These are phyloP conservation scores for Cercospora sojina DNA, from an alignment of 2,329 filamentous ascomycete species.

Conservation along the genomic window DNA sequence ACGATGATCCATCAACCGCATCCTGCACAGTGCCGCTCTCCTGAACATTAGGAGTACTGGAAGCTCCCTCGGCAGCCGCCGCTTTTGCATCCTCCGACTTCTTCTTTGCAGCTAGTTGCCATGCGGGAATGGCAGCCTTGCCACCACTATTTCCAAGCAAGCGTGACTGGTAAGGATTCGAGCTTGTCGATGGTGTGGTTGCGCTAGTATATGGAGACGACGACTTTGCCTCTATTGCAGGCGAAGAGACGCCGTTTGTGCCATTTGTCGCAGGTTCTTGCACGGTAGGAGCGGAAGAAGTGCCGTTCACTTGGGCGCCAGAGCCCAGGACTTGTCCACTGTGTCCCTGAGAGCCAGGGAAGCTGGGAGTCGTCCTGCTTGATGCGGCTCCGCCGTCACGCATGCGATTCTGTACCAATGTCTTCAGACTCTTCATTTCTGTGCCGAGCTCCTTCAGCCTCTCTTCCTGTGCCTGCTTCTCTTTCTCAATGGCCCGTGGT, in stretches of 20 bases:
- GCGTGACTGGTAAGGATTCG: conserved; percentile 30
- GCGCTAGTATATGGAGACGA: conserved; percentile 25
- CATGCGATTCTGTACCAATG: conserved; percentile 69
- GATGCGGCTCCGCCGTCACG: conserved; percentile 25
- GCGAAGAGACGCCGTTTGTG: conserved; percentile 10
- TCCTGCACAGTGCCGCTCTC: conserved; percentile 31
- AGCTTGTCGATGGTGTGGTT: conserved; percentile 19
- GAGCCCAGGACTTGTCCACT: conserved; percentile 27
- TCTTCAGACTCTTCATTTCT: conserved; percentile 90
- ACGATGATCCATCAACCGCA: conserved; percentile 16
- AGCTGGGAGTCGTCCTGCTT: conserved; percentile 29
- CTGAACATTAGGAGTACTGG: conserved; percentile 20
- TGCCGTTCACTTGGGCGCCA: conserved; percentile 18
- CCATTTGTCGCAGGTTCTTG: conserved; percentile 28
- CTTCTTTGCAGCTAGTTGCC: conserved; percentile 54
- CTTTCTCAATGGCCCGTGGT: conserved; percentile 81
- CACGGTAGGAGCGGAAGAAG: conserved; percentile 8
- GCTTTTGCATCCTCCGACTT: conserved; percentile 49
- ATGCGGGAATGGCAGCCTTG: conserved; percentile 51
- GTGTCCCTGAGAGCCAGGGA: conserved; percentile 13
- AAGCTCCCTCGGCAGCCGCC: conserved; percentile 31
- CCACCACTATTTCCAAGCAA: conserved; percentile 30
- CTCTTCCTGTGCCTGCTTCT: conserved; percentile 79
- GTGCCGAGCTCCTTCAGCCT: conserved; percentile 79
- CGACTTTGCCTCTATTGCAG: conserved; percentile 19